Evolutionary conservation across 2,329 filamentous ascomycete genomes (phyloP), one percentile per base, ranked within the genome.

Genomic region (Tolypocladium ovalisporum): DNA sequence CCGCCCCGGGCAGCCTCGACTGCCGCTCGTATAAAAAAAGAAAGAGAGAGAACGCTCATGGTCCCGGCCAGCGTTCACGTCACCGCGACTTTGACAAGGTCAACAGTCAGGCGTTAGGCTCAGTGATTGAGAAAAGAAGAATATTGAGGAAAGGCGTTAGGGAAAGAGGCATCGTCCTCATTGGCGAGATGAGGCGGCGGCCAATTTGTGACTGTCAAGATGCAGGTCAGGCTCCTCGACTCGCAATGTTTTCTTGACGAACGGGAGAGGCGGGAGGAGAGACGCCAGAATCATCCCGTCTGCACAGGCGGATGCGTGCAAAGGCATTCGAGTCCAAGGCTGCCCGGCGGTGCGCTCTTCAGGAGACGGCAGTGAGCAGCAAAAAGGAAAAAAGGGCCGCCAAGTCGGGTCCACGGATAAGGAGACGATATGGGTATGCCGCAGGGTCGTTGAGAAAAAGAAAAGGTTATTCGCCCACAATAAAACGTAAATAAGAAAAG

Each of bases 101-200:
- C 24, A 51, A 12, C 22, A 24, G 24, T 37, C 34, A 42, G 52
- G 49, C 44, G 54, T 53, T 5, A 52, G 57, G 47, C 39, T 13
- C 15, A 40, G 57, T 22, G 42, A 51, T 40, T n/a, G 55, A 34
- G 32, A 61, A 64, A 58, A 61, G 58, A 61, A 56, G 9, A 34
- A 34, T 4, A 5, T 34, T n/a, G n/a, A n/a, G n/a, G 58, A 52
- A 65, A 62, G 57, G 59, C 62, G 51, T 34, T 63, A 66, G 63
- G 55, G 61, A 62, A 62, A 35, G 55, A 53, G 60, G 59, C 54
- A 54, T 55, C 52, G 12, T 39, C n/a, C 29, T 52, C 47, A 4
- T 34, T 24, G 36, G 52, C 5, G 32, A 37, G n/a, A 17, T 39
- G 24, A n/a, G n/a, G n/a, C n/a, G 35, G 13, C 12, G 19, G 35